Percentiles rank a stretch among this genome's conserved stretches.
Conservation (phyloP, 768 basidiomycete species). For the Rhizopogon sp. region DNA sequence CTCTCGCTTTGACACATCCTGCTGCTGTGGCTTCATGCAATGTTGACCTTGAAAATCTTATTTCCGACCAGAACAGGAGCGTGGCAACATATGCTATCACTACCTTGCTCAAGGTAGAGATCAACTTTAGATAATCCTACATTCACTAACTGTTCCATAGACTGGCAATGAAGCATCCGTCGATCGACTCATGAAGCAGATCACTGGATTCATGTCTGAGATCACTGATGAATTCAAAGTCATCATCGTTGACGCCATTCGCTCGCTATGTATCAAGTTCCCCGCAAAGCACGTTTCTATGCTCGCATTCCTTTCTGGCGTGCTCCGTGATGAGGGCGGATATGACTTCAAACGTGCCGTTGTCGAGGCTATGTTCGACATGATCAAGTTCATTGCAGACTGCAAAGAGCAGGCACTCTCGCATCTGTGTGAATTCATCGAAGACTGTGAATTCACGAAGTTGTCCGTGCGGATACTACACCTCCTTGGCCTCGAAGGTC, state of each 20-base stretch:
- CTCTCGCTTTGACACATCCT: conserved; percentile 84
- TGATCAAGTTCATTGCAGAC: conserved; percentile 97
- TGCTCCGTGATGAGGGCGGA: conserved; percentile 96
- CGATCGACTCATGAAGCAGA: conserved; percentile 98
- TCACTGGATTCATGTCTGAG: conserved; percentile 97
- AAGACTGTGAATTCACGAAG: conserved; percentile 99
- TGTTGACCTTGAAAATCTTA: conserved; percentile 93
- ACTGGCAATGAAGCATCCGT: conserved; percentile 99
- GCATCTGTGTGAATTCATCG: conserved; percentile 98
- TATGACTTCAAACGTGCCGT: conserved; percentile 99
- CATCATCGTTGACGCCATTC: conserved; percentile 98
- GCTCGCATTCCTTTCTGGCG: conserved; percentile 95
- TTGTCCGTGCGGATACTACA: conserved; percentile 96
- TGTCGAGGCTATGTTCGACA: conserved; percentile 99
- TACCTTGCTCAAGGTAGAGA: conserved; percentile 82
- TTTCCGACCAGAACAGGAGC: conserved; percentile 91
- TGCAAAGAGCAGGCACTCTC: conserved; percentile 97
- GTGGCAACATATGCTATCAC: conserved; percentile 99
- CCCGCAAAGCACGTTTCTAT: conserved; percentile 94
- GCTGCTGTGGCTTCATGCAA: conserved; percentile 87
- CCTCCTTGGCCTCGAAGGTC: conserved; percentile 92
- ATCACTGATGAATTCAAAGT: conserved; percentile 99
- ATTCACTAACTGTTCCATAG: conserved; percentile 34
- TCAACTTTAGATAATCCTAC: too few species aligned
- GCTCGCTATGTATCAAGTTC: conserved; percentile 98